Evolutionary conservation across 495 filamentous ascomycete genomes (phyloP).

Genomic region (Ramalina peruviana): DNA sequence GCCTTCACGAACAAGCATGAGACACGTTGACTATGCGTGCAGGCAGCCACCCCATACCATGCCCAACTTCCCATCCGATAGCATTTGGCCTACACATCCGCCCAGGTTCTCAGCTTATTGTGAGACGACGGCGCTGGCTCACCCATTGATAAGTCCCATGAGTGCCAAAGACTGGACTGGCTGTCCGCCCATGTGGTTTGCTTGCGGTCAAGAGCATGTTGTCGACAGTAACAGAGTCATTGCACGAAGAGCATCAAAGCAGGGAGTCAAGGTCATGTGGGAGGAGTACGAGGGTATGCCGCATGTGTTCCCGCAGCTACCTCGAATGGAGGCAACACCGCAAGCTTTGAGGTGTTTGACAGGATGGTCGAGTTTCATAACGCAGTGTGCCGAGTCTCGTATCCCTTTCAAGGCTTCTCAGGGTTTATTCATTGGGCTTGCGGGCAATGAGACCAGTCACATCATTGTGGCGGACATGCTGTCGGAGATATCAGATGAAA

Average conservation of each 20-base stretch:
- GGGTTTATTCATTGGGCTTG: background rate
- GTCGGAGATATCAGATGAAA: background rate
- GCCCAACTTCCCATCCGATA: slow-evolving; percentile 2
- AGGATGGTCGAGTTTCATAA: background rate
- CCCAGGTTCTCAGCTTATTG: slow-evolving; percentile 10
- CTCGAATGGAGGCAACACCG: background rate
- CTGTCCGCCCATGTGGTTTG: slow-evolving; percentile 13
- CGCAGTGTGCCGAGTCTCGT: background rate
- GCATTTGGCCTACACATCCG: slow-evolving; percentile 10
- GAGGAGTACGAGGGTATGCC: slow-evolving; percentile 15
- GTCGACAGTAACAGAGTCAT: slow-evolving; percentile 4
- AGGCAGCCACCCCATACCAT: background rate
- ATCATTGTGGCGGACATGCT: background rate
- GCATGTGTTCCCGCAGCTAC: slow-evolving; percentile 9
- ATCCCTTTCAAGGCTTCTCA: no score
- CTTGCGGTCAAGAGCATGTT: slow-evolving; percentile 9
- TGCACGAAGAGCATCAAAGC: slow-evolving; percentile 1
- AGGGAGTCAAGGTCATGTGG: slow-evolving; percentile 7
- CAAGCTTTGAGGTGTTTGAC: background rate
- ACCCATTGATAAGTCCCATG: slow-evolving; percentile 13
- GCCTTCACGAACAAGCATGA: slow-evolving; percentile 4
- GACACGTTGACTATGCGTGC: background rate
- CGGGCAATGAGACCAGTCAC: background rate
- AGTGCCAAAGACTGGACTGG: slow-evolving; percentile 8
- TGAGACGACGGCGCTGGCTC: slow-evolving; percentile 3